Conservation (phyloP, 345 rosid species). For the Barbarea vulgaris region DNA sequence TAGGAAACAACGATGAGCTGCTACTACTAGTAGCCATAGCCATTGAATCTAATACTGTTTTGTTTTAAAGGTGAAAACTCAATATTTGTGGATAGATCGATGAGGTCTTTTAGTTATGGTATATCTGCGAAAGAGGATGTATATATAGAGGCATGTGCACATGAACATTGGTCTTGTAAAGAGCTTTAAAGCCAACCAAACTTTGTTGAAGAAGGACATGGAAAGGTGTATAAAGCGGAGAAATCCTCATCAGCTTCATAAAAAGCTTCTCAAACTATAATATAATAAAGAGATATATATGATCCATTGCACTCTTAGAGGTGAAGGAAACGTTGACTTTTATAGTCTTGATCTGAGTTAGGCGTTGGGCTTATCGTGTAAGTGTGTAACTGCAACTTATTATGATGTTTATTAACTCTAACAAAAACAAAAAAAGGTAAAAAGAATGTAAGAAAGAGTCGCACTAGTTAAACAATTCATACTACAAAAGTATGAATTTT, state of each 20-base stretch:
- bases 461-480: neutral
- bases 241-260: constrained; percentile 42
- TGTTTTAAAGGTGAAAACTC: constrained; percentile 2
- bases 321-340: constrained; percentile 38
- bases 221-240: constrained; percentile 35
- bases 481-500: neutral
- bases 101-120: neutral
- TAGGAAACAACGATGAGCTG: constrained; percentile 31
- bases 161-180: constrained; percentile 14
- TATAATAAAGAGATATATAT: neutral
- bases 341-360: neutral
- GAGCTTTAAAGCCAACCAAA: constrained; percentile 32
- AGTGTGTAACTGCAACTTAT: neutral
- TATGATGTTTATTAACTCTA: neutral
- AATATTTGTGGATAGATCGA: neutral
- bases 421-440: neutral
- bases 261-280: constrained; percentile 21
- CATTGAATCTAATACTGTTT: constrained; percentile 11
- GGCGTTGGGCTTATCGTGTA: neutral
- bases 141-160: constrained; percentile 26
- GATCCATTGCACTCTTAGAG: constrained; percentile 31
- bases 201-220: constrained; percentile 35
- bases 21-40: constrained; percentile 27
- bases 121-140: neutral
- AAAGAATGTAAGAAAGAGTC: neutral